These are phyloP conservation scores for Thalia dealbata DNA, from an alignment of 176 grass and related monocot genomes.

Conservation along the genomic window DNA sequence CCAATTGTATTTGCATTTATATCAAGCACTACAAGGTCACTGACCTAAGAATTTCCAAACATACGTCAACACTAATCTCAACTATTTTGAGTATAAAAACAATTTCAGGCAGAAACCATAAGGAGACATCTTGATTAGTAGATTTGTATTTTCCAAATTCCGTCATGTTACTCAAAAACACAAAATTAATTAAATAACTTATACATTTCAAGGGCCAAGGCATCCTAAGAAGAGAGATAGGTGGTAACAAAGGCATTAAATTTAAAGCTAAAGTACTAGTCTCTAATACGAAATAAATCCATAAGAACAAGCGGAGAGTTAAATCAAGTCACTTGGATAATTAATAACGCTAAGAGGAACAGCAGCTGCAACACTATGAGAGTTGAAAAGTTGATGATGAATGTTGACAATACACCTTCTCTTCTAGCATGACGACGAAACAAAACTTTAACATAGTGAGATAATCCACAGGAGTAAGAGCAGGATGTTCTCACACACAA, in stretches of 20 bases:
- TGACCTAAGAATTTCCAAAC: conserved; percentile 34
- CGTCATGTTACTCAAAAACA: conserved; percentile 15
- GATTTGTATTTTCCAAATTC: conserved; percentile 30
- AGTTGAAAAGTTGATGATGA: not conserved
- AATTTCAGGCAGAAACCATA: not conserved
- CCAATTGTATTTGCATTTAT: conserved; percentile 72
- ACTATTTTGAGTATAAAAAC: conserved; percentile 1
- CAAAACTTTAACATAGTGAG: not conserved
- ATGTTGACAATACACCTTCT: not conserved
- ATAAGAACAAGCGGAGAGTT: not conserved
- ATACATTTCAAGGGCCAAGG: no score
- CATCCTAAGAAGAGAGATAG: not conserved
- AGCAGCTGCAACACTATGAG: not conserved
- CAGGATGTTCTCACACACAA: not conserved
- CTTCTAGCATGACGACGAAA: not conserved
- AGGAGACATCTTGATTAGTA: conserved; percentile 6
- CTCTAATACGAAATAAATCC: not conserved
- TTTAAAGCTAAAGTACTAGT: not conserved
- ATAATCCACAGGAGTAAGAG: not conserved
- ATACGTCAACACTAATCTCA: conserved; percentile 5
- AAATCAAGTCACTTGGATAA: no score
- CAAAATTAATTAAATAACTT: not conserved
- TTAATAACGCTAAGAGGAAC: not conserved
- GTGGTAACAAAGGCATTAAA: not conserved
- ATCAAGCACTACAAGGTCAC: conserved; percentile 85